These are phyloP conservation scores for Sequoia sempervirens DNA, from an alignment of 75 land plant genomes.

Conservation along the genomic window DNA sequence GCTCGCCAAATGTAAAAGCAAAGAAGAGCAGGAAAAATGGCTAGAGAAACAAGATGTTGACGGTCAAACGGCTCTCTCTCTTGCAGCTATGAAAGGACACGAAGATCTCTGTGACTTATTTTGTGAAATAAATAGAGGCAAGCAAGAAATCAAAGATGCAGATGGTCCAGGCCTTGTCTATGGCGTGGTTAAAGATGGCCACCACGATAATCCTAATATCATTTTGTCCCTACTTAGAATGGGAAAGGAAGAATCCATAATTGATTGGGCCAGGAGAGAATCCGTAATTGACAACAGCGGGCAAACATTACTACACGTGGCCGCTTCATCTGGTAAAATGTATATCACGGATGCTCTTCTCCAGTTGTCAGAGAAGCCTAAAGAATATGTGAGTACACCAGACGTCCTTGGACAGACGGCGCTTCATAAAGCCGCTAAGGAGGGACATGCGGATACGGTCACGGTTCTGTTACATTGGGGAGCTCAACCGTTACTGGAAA, in stretches of 20 bases:
- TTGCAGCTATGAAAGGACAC: background rate
- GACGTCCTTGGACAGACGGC: background rate
- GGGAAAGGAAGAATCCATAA: too few species aligned
- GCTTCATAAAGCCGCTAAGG: background rate
- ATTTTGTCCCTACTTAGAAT: too few species aligned
- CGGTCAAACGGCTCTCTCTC: background rate
- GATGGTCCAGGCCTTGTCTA: background rate
- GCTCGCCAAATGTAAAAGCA: background rate
- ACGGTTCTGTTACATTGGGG: background rate
- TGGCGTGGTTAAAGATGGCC: background rate
- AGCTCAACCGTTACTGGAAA: background rate
- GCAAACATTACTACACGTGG: background rate
- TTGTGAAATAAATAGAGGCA: background rate
- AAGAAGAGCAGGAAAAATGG: too few species aligned
- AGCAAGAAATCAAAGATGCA: background rate
- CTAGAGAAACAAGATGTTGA: background rate
- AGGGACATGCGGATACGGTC: background rate
- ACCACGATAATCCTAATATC: background rate
- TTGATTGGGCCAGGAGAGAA: background rate
- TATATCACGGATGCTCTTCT: background rate
- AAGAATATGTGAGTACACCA: background rate
- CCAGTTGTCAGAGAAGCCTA: background rate
- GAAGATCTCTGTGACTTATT: background rate
- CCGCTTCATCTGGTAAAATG: background rate
- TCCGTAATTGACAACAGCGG: background rate